Conservation (phyloP, 2,329 filamentous ascomycete genomes). For the Lomentospora prolificans region DNA sequence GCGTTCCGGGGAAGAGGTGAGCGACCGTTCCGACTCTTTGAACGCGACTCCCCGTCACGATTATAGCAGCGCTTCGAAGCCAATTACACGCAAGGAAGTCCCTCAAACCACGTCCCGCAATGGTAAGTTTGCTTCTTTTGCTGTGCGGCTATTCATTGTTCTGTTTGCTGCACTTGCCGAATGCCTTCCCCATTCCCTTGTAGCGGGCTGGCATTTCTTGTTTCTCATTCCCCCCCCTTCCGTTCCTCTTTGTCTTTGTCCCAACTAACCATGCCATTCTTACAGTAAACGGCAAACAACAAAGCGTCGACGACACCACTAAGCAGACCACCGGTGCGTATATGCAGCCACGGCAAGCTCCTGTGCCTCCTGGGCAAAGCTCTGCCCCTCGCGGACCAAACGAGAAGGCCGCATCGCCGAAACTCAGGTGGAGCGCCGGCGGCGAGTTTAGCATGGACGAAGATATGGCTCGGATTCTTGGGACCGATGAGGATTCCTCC, state of each 20-base stretch:
- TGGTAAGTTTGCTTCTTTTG: constrained; percentile 25
- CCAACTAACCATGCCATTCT: background rate
- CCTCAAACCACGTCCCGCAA: constrained; percentile 29
- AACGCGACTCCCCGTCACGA: background rate
- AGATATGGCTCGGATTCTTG: constrained; percentile 83
- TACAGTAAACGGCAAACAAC: constrained; percentile 1
- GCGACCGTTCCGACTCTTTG: constrained; percentile 4
- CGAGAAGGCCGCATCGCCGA: constrained; percentile 28
- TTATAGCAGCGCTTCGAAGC: constrained; percentile 23
- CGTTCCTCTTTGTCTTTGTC: background rate
- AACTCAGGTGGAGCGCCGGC: constrained; percentile 65
- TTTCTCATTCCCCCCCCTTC: background rate
- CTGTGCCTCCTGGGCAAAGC: constrained; percentile 32
- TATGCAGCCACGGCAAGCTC: constrained; percentile 47
- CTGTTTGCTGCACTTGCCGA: background rate
- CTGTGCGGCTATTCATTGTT: background rate
- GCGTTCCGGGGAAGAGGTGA: constrained; percentile 3
- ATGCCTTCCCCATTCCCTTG: background rate
- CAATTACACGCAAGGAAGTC: constrained; percentile 57
- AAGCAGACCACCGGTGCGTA: constrained; percentile 35
- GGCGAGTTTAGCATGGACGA: constrained; percentile 92
- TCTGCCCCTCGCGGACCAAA: background rate
- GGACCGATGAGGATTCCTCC: constrained; percentile 64
- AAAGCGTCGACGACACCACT: background rate
- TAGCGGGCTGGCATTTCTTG: background rate